Evolutionary conservation across 208 protist species (phyloP).

Genomic region (Leishmania mexicana): DNA sequence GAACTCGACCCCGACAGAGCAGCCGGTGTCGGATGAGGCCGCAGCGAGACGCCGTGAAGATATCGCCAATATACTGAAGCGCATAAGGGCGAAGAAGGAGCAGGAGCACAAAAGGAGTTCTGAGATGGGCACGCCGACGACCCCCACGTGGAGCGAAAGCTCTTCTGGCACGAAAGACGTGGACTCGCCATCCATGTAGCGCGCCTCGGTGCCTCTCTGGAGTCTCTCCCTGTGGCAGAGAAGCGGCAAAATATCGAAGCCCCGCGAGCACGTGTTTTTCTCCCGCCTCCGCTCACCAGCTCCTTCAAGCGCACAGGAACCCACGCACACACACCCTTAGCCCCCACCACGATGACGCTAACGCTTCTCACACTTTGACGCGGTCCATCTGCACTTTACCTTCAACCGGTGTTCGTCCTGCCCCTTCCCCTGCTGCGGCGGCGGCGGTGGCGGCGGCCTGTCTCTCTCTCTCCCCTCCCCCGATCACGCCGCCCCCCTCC

Average conservation of each 20-base stretch:
- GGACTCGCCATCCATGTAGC: slow-evolving; percentile 1
- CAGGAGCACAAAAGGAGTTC: slow-evolving; percentile 14
- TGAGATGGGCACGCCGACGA: slow-evolving; percentile 6
- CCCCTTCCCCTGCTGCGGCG: no score
- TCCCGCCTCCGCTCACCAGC: not conserved
- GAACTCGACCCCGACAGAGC: slow-evolving; percentile 11
- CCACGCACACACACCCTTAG: not conserved
- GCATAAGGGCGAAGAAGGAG: slow-evolving; percentile 39
- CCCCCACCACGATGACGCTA: not conserved
- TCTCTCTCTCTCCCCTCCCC: not conserved
- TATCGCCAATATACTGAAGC: slow-evolving; percentile 46
- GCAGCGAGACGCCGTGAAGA: slow-evolving; percentile 37
- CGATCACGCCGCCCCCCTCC: not conserved
- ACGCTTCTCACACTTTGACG: not conserved
- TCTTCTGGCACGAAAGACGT: slow-evolving; percentile 5
- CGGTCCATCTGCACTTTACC: not conserved
- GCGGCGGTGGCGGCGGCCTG: no score
- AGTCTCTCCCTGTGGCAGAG: not conserved
- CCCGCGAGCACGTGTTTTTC: not conserved
- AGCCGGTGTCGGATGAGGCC: slow-evolving; percentile 12
- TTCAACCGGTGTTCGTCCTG: not conserved
- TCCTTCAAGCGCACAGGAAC: not conserved
- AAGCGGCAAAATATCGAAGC: not conserved
- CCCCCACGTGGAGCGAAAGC: not conserved
- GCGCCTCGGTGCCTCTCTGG: not conserved